Base-by-base conservation (phyloP, 2,329 filamentous ascomycete species). In the Macrophomina tecta region DNA sequence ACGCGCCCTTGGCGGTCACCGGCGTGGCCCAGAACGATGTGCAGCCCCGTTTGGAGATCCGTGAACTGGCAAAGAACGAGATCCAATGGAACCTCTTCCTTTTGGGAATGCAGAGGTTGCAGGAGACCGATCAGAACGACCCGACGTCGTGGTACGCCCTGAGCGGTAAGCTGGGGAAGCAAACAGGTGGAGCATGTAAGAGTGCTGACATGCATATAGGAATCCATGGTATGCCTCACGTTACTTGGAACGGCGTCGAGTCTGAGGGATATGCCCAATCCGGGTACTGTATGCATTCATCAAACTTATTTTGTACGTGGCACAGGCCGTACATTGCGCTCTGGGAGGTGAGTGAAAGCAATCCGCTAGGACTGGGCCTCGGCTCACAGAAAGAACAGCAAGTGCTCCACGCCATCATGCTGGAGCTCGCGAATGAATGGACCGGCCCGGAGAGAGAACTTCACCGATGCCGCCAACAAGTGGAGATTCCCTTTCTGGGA, bases 201-300 rank as follows among this genome's bases (percentile, higher is more conserved):
- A 2, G 5, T 40, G 14, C 34, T 55, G 40, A 42, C 34, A 16
- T 42, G 48, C 6, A 53, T 12, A 56, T 64, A 93, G 91, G 90
- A 16, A 92, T 97, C 71, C 93, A 97, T 77, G 93, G 92, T 18
- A 88, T 90, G 68, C 93, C 93, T 1, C 88, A 82, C 70, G 75
- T 79, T 16, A 73, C 83, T 1, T 90, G 87, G 87, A 85, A 89
- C 73, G 81, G 78, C 23, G 84, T 81, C 0, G 70, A 58, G 80
- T 65, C 80, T 1, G 73, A 82, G 2, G 86, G 86, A 1, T 86
- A 85, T 67, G 81, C 83, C 66, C 79, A 82, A 38, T 82, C 85
- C 16, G 92, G 92, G 60, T 96, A 93, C 76, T 96, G 93, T 76
- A 87, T 87, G 14, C 93, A 97, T 78, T 86, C 84, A 30, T 91